Conservation (phyloP, 495 filamentous ascomycete genomes). For the Parmelia sp. region DNA sequence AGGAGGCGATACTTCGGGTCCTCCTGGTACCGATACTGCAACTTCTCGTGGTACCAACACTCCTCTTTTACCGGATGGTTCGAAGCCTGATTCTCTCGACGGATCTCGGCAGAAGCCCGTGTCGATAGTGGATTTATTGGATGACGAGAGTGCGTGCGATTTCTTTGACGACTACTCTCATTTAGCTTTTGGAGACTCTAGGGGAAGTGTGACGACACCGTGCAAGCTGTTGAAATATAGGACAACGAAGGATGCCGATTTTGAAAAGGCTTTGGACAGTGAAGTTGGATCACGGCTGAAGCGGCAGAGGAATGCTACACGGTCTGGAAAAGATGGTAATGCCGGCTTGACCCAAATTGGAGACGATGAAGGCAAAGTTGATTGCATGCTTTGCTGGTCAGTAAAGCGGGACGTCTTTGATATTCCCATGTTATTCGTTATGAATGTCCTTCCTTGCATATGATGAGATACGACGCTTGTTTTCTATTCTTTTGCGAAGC, state of each 20-base stretch:
- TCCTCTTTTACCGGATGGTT: conserved; percentile 37
- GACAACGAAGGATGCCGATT: conserved; percentile 34
- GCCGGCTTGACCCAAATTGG: conserved; percentile 55
- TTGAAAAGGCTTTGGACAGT: conserved; percentile 35
- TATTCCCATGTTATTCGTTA: conserved; percentile 95
- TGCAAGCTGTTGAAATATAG: conserved; percentile 90
- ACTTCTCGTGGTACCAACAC: conserved; percentile 44
- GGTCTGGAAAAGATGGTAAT: conserved; percentile 49
- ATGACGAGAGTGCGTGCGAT: conserved; percentile 85
- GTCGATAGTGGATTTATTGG: conserved; percentile 84
- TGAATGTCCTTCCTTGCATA: conserved; percentile 56
- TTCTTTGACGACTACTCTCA: conserved; percentile 96
- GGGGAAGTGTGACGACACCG: conserved; percentile 71
- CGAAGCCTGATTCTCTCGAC: conserved; percentile 24
- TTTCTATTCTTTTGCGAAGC: not conserved
- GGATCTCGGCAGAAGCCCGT: conserved; percentile 58
- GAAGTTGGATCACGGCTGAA: conserved; percentile 27
- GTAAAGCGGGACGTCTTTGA: conserved; percentile 96
- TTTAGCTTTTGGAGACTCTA: conserved; percentile 81
- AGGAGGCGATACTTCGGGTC: conserved; percentile 33
- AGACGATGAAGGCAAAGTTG: conserved; percentile 82
- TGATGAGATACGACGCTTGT: conserved; percentile 15
- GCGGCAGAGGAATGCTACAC: conserved; percentile 18
- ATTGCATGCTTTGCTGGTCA: conserved; percentile 93
- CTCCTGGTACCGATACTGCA: conserved; percentile 27